Base-by-base conservation (phyloP, 1,284 basidiomycete genomes). In the Ganoderma lucidum region DNA sequence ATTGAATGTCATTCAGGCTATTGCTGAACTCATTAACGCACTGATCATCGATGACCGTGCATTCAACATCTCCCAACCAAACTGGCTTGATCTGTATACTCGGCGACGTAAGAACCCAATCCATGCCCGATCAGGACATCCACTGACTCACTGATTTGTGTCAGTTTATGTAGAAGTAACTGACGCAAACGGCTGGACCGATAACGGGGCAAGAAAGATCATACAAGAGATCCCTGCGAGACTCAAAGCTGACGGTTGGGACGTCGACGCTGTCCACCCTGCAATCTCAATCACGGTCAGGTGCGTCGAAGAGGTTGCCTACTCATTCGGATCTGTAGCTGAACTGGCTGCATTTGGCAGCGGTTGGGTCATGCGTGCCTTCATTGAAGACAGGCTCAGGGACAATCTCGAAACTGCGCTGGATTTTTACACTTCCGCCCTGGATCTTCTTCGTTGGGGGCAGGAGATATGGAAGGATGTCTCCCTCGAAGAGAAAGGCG, bases 381-480 rank as follows among this genome's bases (percentile, higher is more conserved):
- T 81, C 64, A 44, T 82, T 10, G 77, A 80, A 17, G 71, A 62
- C 8, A 61, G 42, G 14, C 17, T 74, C 23, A 44, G 45, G n/a
- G 14, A 62, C 39, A 68, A 70, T 28, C 15, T 44, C 28, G 68
- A 64, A 9, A 59, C 64, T 6, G 72, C 71, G 9, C 48, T 75
- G 3, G 68, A 75, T 51, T 73, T 67, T 42, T 74, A 67, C 51
- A 74, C 74, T 5, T 76, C 76, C n/a, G 80, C 79, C 1, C 60
- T 83, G 9, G 79, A 82, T 35, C 68, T 85, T 48, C 77, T 85
- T 6, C 77, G 80, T 56, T 84, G 83, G 83, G 84, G 84, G n/a
- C 69, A 76, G 23, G 70, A 75, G 23, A 63, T 69, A 8, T 85
- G 83, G 82, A 66, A 71, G 37, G 70, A 81, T 64, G 80, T 84